Evolutionary conservation across 2,329 filamentous ascomycete species (phyloP), one percentile per base, ranked within the genome.

Genomic region (Talaromyces sp.): DNA sequence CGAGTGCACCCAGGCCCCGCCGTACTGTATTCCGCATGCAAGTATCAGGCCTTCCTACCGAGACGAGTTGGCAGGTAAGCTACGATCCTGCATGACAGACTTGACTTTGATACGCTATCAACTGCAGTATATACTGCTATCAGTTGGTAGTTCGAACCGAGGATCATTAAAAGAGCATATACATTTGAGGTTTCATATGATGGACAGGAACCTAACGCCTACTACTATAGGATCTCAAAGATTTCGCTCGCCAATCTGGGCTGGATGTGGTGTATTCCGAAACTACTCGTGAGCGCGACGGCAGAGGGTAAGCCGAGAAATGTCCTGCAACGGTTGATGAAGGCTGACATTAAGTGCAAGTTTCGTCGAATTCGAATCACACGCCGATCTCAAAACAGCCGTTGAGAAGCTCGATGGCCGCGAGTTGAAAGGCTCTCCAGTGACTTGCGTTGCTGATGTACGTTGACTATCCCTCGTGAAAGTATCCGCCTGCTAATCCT

Each of bases 61-160:
- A 98, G 86, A 99, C 95, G 86, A 97, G 93, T 88, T 99, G 95
- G 95, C 95, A 99, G 95, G 95, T 99, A 90, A 95, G 95, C 91
- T 41, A 33, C 19, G 9, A 50, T 56, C 7, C 25, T 39, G 33
- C 33, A 39, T 25, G 17, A 2, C 19, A 56, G 52, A 37, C 52
- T 15, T 22, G 33, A 56, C 2, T 19, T 4, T 5, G 10, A 22
- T 35, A 5, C 15, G 52, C 52, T 39, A 15, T 56, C 33, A 25
- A 56, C 11, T 56, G 5, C 33, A 54, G 31, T 54, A 11, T 22
- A 3, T 35, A 5, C 19, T 35, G 49, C 49, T 31, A 52, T 54
- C 27, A 33, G 27, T 58, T 41, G 54, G 41, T 37, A 13, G 22
- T 9, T 58, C 35, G 10, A 7, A 41, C 56, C 19, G 27, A 31